Conservation (phyloP, 2,329 filamentous ascomycete species). For the Nectriaceae sp. region DNA sequence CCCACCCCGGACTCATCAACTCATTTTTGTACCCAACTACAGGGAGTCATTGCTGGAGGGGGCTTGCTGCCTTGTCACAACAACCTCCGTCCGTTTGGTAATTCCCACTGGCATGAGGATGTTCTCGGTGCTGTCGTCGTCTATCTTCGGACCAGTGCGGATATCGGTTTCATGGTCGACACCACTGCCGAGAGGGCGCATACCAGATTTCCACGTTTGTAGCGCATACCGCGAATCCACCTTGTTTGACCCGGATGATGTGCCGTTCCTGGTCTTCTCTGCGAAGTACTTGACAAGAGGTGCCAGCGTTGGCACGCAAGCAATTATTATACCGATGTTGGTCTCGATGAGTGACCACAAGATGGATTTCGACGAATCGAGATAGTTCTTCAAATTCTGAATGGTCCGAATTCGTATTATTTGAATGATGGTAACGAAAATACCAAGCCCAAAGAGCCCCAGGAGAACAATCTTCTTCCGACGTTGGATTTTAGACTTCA, state of each 20-base stretch:
- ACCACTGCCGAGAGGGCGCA: slow-evolving; percentile 20
- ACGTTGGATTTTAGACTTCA: slow-evolving; percentile 37
- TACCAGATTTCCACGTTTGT: slow-evolving; percentile 28
- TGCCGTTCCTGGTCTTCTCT: slow-evolving; percentile 28
- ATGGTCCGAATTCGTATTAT: slow-evolving; percentile 54
- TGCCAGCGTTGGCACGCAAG: slow-evolving; percentile 44
- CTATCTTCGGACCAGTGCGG: neutral
- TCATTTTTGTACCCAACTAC: too few relatives aligned
- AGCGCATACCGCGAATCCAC: slow-evolving; percentile 27
- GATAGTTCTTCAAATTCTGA: slow-evolving; percentile 43
- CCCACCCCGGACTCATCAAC: too few relatives aligned
- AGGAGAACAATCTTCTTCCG: slow-evolving; percentile 45
- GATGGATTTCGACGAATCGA: slow-evolving; percentile 44
- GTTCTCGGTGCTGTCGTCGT: slow-evolving; percentile 15
- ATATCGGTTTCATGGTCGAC: slow-evolving; percentile 5
- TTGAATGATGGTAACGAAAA: slow-evolving; percentile 53
- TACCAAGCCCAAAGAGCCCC: slow-evolving; percentile 48
- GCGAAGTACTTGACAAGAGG: slow-evolving; percentile 41
- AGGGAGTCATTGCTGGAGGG: neutral
- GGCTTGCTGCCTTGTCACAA: slow-evolving; percentile 1
- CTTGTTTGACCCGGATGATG: slow-evolving; percentile 12
- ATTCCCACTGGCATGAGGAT: slow-evolving; percentile 12
- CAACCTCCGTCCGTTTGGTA: slow-evolving; percentile 17
- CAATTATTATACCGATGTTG: slow-evolving; percentile 45
- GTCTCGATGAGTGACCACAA: slow-evolving; percentile 50